Conservation (phyloP, 2,329 filamentous ascomycete species). For the Alternaria arbusti region DNA sequence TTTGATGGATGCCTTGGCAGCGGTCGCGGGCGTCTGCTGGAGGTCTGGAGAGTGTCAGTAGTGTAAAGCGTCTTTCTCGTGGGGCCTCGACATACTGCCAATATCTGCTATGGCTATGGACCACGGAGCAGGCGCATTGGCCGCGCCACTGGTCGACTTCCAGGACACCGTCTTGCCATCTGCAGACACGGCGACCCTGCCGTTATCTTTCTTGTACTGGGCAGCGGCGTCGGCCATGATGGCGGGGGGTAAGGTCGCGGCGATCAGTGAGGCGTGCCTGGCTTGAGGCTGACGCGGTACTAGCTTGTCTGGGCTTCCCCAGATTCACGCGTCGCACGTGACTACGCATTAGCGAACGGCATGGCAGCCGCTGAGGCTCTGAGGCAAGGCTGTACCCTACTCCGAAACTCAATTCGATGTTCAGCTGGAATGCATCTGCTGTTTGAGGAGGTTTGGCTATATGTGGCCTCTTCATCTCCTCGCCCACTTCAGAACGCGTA, state of each 20-base stretch:
- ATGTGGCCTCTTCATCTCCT: neutral
- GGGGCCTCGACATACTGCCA: constrained; percentile 69
- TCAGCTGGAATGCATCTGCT: neutral
- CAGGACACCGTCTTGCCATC: constrained; percentile 80
- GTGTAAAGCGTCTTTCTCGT: constrained; percentile 2
- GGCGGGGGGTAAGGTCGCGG: constrained; percentile 8
- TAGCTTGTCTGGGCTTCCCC: constrained; percentile 21
- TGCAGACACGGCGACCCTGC: constrained; percentile 74
- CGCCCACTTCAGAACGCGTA: neutral
- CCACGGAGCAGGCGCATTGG: constrained; percentile 65
- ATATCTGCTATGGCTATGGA: constrained; percentile 77
- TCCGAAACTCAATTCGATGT: neutral
- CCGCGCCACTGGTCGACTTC: constrained; percentile 68
- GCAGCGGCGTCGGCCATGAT: constrained; percentile 48
- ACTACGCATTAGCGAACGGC: constrained; percentile 8
- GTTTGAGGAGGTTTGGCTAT: too few species aligned
- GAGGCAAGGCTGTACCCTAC: neutral
- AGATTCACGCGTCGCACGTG: constrained; percentile 19
- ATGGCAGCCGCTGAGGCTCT: neutral
- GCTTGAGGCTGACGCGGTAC: constrained; percentile 9
- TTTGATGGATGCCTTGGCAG: constrained; percentile 90
- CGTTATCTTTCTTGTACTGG: constrained; percentile 95
- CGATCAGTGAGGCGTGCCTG: neutral
- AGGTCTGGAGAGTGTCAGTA: constrained; percentile 66
- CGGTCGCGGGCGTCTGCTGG: constrained; percentile 90